Conservation (phyloP, 2,329 filamentous ascomycete species). For the Calonectria montana region DNA sequence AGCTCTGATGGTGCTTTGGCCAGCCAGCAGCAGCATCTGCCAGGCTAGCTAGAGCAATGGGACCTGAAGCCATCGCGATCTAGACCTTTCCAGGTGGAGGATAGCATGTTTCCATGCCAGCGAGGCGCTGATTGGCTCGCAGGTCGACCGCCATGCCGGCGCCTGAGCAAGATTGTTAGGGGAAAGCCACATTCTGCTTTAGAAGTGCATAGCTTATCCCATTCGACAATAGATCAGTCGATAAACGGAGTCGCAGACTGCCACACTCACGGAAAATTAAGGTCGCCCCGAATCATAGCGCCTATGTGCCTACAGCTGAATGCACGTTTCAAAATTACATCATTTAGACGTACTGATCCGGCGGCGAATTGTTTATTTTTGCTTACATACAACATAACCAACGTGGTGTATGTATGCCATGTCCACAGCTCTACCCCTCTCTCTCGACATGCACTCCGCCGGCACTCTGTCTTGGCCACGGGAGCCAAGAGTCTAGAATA, state of each 20-base stretch:
- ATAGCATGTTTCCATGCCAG: neutral
- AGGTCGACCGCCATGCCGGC: neutral
- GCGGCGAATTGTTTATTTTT: neutral
- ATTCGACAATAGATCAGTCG: neutral
- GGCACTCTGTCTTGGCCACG: neutral
- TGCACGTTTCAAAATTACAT: neutral
- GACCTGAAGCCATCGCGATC: conserved; percentile 4
- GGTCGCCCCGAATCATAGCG: neutral
- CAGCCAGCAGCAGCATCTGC: neutral
- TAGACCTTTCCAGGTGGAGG: neutral
- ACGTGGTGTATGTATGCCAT: too few relatives aligned
- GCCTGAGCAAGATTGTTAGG: neutral
- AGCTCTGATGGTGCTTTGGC: neutral
- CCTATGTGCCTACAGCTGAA: neutral
- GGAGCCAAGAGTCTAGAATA: conserved; percentile 3
- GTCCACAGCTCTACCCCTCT: too few relatives aligned
- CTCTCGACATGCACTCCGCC: neutral
- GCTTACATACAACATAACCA: too few relatives aligned
- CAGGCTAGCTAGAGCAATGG: neutral
- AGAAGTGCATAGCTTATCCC: neutral
- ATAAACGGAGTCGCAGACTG: neutral
- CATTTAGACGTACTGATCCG: neutral
- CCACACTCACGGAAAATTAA: neutral
- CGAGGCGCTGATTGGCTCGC: neutral
- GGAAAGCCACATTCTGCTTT: neutral